Evolutionary conservation across 2,329 filamentous ascomycete species (phyloP).

Genomic region (Tolypocladium endophyticum): DNA sequence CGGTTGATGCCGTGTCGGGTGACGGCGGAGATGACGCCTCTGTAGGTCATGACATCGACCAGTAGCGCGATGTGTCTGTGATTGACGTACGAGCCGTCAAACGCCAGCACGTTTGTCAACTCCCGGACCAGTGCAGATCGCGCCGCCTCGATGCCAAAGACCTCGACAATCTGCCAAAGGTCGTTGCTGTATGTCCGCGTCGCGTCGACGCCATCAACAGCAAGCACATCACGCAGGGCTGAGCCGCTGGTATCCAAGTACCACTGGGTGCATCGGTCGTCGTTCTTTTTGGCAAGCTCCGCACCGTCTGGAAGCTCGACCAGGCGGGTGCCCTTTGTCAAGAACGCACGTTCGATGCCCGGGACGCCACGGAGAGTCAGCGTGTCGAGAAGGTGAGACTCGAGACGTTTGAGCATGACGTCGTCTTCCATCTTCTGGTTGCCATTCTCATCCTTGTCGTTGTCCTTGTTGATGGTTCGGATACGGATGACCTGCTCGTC

Average conservation of each 20-base stretch:
- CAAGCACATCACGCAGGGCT: constrained; percentile 71
- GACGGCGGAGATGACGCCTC: constrained; percentile 88
- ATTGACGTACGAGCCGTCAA: constrained; percentile 99
- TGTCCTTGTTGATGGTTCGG: constrained; percentile 61
- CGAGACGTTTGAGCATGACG: constrained; percentile 82
- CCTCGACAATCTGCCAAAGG: constrained; percentile 86
- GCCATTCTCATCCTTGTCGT: constrained; percentile 61
- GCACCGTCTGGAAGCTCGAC: constrained; percentile 60
- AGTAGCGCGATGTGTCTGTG: constrained; percentile 92
- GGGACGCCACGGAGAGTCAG: constrained; percentile 83
- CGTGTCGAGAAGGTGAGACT: constrained; percentile 83
- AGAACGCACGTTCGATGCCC: constrained; percentile 84
- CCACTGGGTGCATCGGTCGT: constrained; percentile 77
- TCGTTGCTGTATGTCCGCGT: constrained; percentile 88
- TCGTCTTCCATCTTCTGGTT: constrained; percentile 65
- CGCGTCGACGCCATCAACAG: constrained; percentile 79
- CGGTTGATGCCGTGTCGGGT: constrained; percentile 98
- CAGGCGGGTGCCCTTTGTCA: constrained; percentile 69
- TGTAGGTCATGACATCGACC: constrained; percentile 95
- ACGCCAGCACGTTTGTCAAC: constrained; percentile 84
- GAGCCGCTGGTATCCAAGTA: constrained; percentile 93
- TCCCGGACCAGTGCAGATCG: constrained; percentile 80
- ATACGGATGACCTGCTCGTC: constrained; percentile 92
- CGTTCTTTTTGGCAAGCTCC: constrained; percentile 62
- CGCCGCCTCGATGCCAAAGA: constrained; percentile 93